A percentile compares a stretch with the other conserved stretches of the same genome.
Evolutionary conservation across 805 yeast species (phyloP).

Genomic region (Myxozyma mucilagina): DNA sequence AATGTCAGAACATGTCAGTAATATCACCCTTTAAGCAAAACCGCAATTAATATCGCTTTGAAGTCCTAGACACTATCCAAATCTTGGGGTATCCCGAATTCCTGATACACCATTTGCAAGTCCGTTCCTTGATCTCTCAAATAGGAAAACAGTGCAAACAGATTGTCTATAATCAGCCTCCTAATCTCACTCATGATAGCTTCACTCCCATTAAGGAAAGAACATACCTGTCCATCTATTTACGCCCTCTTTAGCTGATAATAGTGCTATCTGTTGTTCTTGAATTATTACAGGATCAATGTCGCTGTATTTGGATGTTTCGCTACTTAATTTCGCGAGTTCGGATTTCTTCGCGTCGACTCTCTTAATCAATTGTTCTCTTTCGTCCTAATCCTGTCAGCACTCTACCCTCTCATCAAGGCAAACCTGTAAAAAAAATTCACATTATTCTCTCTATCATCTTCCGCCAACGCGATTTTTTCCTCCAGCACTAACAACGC

Average conservation of each 20-base stretch:
- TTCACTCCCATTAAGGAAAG: not conserved
- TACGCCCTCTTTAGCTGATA: slow-evolving; percentile 26
- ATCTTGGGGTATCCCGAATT: slow-evolving; percentile 47
- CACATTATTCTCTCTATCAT: not conserved
- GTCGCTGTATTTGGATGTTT: slow-evolving; percentile 15
- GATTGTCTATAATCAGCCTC: slow-evolving; percentile 42
- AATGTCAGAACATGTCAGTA: too few relatives aligned
- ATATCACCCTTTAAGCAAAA: too few relatives aligned
- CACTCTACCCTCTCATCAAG: too few relatives aligned
- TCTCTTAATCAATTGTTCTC: slow-evolving; percentile 6
- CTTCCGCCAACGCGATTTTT: slow-evolving; percentile 11
- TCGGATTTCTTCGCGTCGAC: slow-evolving; percentile 10
- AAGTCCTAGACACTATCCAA: slow-evolving; percentile 33
- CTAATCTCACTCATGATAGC: too few relatives aligned
- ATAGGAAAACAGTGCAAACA: slow-evolving; percentile 45
- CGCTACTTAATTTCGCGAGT: slow-evolving; percentile 1
- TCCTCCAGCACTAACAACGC: slow-evolving; percentile 9
- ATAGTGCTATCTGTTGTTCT: slow-evolving; percentile 11
- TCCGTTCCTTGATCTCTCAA: slow-evolving; percentile 41
- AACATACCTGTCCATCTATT: slow-evolving; percentile 35
- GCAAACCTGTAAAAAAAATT: not conserved
- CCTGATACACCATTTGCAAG: slow-evolving; percentile 40
- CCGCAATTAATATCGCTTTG: not conserved
- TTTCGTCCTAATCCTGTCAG: slow-evolving; percentile 2
- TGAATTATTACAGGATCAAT: slow-evolving; percentile 24